Percentiles rank a stretch among this genome's conserved stretches.
Conservation (phyloP, 1,139 yeast genomes). For the Suhomyces wounanorum region DNA sequence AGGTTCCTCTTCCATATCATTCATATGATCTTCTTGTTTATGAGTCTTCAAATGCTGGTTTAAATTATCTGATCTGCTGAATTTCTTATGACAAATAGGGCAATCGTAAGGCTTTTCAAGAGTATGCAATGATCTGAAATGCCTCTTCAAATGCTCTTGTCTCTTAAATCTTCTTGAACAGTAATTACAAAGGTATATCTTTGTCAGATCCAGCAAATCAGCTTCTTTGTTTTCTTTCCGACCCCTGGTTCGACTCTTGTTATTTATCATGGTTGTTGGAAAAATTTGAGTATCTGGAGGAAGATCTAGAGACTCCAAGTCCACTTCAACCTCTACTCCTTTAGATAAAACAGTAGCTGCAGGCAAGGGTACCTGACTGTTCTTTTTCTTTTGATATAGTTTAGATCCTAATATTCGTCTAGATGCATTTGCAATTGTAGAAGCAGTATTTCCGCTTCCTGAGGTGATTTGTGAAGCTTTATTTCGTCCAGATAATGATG, state of each 20-base stretch:
- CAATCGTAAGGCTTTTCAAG: slow-evolving; percentile 77
- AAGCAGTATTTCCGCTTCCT: slow-evolving; percentile 8
- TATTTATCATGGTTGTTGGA: slow-evolving; percentile 37
- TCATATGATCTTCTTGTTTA: slow-evolving; percentile 35
- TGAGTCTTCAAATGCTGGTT: slow-evolving; percentile 79
- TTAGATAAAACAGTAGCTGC: slow-evolving; percentile 31
- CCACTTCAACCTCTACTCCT: slow-evolving; percentile 46
- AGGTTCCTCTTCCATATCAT: slow-evolving; percentile 2
- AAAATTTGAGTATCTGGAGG: slow-evolving; percentile 44
- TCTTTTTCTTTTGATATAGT: slow-evolving; percentile 28
- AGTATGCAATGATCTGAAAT: slow-evolving; percentile 71
- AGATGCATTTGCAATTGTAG: slow-evolving; percentile 38
- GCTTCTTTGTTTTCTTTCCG: slow-evolving; percentile 51
- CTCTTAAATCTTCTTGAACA: slow-evolving; percentile 70
- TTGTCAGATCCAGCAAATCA: slow-evolving; percentile 43
- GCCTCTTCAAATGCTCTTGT: slow-evolving; percentile 79
- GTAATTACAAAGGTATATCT: slow-evolving; percentile 47
- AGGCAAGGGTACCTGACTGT: slow-evolving; percentile 16
- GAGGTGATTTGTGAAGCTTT: neutral
- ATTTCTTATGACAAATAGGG: slow-evolving; percentile 67
- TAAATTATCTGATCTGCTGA: slow-evolving; percentile 74
- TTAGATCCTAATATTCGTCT: slow-evolving; percentile 45
- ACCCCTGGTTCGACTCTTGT: slow-evolving; percentile 44
- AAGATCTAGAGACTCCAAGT: slow-evolving; percentile 41
- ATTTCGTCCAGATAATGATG: neutral